phyloP scores from a whole-genome alignment of 305 asterid genomes.

The Solanum hybrid region DNA sequence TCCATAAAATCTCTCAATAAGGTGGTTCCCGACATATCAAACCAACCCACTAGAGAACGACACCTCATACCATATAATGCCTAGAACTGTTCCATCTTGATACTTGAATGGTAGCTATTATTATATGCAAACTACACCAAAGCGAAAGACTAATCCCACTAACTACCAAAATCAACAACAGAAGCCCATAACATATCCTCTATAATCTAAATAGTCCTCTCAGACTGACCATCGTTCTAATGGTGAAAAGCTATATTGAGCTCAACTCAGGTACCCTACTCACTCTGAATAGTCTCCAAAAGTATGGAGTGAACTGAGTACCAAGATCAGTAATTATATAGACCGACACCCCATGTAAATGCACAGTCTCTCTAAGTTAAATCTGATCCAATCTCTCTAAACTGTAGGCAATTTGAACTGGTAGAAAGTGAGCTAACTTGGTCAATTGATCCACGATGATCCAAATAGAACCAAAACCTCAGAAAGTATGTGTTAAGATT shows the following conservation, averaged over 20 bases:
- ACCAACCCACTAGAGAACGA: neutral
- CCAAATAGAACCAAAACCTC: neutral
- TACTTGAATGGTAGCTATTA: neutral
- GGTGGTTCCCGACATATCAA: neutral
- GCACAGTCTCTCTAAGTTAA: neutral
- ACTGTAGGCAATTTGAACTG: neutral
- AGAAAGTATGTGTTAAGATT: neutral
- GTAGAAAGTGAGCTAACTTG: neutral
- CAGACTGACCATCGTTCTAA: neutral
- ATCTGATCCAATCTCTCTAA: neutral
- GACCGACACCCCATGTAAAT: neutral
- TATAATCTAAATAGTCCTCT: neutral
- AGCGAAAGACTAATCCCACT: neutral
- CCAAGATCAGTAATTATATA: neutral
- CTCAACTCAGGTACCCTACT: neutral
- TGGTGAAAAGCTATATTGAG: neutral
- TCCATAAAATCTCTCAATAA: neutral
- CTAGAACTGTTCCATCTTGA: neutral
- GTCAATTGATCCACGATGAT: neutral
- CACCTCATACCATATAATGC: neutral
- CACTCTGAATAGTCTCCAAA: neutral
- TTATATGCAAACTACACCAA: neutral
- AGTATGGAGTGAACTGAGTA: no score
- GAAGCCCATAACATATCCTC: neutral
- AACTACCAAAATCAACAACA: neutral